Evolutionary conservation across 768 basidiomycete genomes (phyloP), one percentile per base, ranked within the genome.

Genomic region (Aureoboletus auriporus): DNA sequence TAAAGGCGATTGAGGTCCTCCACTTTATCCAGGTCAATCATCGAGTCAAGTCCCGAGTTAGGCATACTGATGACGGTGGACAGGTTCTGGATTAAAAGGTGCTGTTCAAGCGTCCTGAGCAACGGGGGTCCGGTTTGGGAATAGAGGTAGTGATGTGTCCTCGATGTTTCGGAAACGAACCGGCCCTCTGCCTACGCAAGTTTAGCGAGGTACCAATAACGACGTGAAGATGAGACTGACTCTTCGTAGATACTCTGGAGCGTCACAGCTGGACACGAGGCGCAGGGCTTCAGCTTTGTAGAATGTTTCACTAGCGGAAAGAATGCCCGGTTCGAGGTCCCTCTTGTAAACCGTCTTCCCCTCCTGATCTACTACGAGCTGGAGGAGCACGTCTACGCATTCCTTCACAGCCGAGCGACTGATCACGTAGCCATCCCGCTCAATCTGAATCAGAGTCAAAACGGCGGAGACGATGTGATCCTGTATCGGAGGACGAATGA

Each of bases 381-480:
- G 77, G 34, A 88, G 69, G 39, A 96, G 78, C 39, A 97, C 84
- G 36, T 93, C 89, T 17, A 94, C 84, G 53, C 88, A 92, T 55
- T 86, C 88, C 60, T 90, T 88, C 44, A 97, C 82, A 3, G 89
- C 84, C 2, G 92, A 91, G n/a, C 89, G 86, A 60, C 90, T 91
- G 60, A 98, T 92, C 39, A 79, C 80, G 61, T 87, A 89, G 23
- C 93, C 93, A 53, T 94, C 87, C 13, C 96, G 86, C 60, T 99
- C 96, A 45, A 91, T 82, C 51, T 83, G 88, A 46, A 99, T 84
- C 69, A 94, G 89, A 28, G 78, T 79, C 41, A 98, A 76, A 43
- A 97, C 76, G n/a, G 91, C 89, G 9, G 78, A 71, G 51, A 91
- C 75, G 53, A 98, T 68, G 57, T 93, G 89, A 28, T 83, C 80